Evolutionary conservation across 306 rosid genomes (phyloP).

Genomic region (Urtica urens): DNA sequence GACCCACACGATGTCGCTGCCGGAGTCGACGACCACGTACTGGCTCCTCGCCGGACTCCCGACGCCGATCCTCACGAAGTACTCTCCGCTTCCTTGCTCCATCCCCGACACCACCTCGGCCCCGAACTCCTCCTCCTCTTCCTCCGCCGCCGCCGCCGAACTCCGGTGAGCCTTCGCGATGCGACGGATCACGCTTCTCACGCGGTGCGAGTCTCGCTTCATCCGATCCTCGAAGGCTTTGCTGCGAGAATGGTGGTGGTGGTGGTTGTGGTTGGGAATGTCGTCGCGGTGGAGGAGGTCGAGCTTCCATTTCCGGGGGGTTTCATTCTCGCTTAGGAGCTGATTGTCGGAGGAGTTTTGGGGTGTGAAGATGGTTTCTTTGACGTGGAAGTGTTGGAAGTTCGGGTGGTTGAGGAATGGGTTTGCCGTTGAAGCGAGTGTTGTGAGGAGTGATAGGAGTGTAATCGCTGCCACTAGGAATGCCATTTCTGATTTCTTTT

Average conservation of each 20-base stretch:
- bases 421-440: neutral
- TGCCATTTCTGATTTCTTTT: neutral
- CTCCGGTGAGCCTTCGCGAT: neutral
- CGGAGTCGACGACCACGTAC: slow-evolving; percentile 70
- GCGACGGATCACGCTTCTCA: slow-evolving; percentile 33
- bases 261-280: slow-evolving; percentile 4
- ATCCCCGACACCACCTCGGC: slow-evolving; percentile 73
- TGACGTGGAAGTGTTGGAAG: slow-evolving; percentile 25
- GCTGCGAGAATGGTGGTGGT: slow-evolving; percentile 3
- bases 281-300: slow-evolving; percentile 61
- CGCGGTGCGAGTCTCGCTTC: slow-evolving; percentile 49
- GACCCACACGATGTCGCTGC: slow-evolving; percentile 84
- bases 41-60: slow-evolving; percentile 75
- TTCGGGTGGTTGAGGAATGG: slow-evolving; percentile 15
- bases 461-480: neutral
- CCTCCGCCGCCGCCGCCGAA: neutral
- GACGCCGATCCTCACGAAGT: slow-evolving; percentile 62
- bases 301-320: slow-evolving; percentile 31
- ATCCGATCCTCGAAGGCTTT: slow-evolving; percentile 48
- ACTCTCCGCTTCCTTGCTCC: slow-evolving; percentile 78
- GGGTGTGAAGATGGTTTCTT: slow-evolving; percentile 12
- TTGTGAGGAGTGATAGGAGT: neutral
- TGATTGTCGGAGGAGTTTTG: slow-evolving; percentile 2
- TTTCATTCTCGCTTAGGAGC: neutral
- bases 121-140: slow-evolving; percentile 36